Conservation (phyloP, 225 moss, liverwort and hornwort genomes). For the Bryoerythrophyllum caledonicum region DNA sequence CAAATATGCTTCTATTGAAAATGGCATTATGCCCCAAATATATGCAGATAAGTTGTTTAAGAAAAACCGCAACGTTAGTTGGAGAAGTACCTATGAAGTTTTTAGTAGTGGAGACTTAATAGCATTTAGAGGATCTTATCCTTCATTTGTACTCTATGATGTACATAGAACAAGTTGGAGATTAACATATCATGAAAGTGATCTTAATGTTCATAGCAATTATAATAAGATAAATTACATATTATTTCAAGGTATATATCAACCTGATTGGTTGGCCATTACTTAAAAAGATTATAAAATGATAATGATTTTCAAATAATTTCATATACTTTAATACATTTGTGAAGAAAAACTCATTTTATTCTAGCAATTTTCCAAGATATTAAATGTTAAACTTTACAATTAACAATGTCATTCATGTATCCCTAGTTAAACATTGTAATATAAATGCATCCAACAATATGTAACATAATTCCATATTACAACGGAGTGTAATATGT, state of each 20-base stretch:
- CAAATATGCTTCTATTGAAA: slow-evolving; percentile 24
- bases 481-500: too few relatives aligned
- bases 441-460: too few relatives aligned
- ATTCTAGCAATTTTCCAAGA: too few relatives aligned
- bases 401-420: too few relatives aligned
- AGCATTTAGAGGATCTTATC: slow-evolving; percentile 24
- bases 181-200: background rate
- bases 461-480: too few relatives aligned
- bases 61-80: background rate
- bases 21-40: slow-evolving; percentile 30
- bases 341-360: too few relatives aligned
- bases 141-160: too few relatives aligned
- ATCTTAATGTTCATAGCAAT: background rate
- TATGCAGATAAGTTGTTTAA: slow-evolving; percentile 29
- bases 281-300: background rate
- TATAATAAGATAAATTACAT: background rate
- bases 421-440: too few relatives aligned
- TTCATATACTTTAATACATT: too few relatives aligned
- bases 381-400: too few relatives aligned
- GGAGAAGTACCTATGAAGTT: slow-evolving; percentile 33
- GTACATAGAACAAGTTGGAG: too few relatives aligned
- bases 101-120: slow-evolving; percentile 31
- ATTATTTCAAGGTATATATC: slow-evolving; percentile 31
- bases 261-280: slow-evolving; percentile 42
- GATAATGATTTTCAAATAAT: background rate